A percentile compares a stretch with the other conserved stretches of the same genome.
phyloP scores from a whole-genome alignment of 2,329 filamentous ascomycete genomes.

The Aspergillus alliaceus region DNA sequence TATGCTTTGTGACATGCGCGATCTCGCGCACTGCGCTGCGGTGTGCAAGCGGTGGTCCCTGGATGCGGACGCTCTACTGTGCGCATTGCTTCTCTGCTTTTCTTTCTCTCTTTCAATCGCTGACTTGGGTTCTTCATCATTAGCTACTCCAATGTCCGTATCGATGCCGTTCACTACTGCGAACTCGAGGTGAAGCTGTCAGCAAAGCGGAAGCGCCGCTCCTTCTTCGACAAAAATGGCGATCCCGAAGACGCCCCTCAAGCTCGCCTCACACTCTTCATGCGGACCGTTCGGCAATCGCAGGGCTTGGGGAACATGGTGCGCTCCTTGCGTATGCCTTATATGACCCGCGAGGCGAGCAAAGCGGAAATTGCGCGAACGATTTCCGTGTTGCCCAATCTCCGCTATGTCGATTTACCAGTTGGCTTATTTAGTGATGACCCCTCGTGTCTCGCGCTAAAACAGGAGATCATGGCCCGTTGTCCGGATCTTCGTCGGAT shows the following conservation, averaged over 20 bases:
- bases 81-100: slow-evolving; percentile 34
- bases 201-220: slow-evolving; percentile 73
- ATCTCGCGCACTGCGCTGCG: slow-evolving; percentile 75
- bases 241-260: slow-evolving; percentile 78
- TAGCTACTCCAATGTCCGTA: slow-evolving; percentile 85
- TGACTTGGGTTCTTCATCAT: slow-evolving; percentile 4
- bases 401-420: slow-evolving; percentile 87
- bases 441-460: slow-evolving; percentile 68
- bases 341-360: slow-evolving; percentile 88
- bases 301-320: slow-evolving; percentile 69
- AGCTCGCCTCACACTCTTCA: slow-evolving; percentile 73
- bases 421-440: slow-evolving; percentile 86
- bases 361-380: slow-evolving; percentile 82
- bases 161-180: slow-evolving; percentile 94
- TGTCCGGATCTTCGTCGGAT: slow-evolving; percentile 87
- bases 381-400: slow-evolving; percentile 78
- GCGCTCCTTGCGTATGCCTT: slow-evolving; percentile 81
- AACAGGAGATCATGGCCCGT: slow-evolving; percentile 78
- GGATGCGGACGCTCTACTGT: slow-evolving; percentile 62
- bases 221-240: slow-evolving; percentile 72
- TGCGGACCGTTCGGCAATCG: slow-evolving; percentile 78
- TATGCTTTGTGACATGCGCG: slow-evolving; percentile 90
- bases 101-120: slow-evolving; percentile 9
- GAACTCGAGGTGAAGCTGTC: slow-evolving; percentile 78
- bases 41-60: slow-evolving; percentile 72